Percentiles rank a stretch among this genome's conserved stretches.
These are phyloP conservation scores for Drosera spatulata DNA, from an alignment of 179 eudicot species.

Conservation along the genomic window DNA sequence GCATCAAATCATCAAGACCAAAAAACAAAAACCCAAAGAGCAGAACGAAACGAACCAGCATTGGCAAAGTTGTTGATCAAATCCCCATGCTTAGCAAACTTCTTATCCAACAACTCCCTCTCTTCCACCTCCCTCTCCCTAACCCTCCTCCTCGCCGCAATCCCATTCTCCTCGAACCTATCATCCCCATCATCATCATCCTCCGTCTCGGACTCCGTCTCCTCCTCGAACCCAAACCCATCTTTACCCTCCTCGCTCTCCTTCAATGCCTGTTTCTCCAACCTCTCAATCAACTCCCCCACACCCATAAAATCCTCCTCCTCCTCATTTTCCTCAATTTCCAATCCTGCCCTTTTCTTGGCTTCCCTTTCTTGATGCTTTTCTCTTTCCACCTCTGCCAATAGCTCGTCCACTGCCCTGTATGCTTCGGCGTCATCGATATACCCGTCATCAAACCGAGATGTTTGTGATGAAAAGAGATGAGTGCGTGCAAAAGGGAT, in stretches of 20 bases:
- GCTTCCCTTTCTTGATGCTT: slow-evolving; percentile 42
- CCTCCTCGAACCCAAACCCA: slow-evolving; percentile 16
- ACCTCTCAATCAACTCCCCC: slow-evolving; percentile 50
- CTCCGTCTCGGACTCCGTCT: slow-evolving; percentile 49
- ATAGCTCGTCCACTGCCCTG: slow-evolving; percentile 13
- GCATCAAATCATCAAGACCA: no score
- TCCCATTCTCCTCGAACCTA: no score
- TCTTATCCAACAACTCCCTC: slow-evolving; percentile 22
- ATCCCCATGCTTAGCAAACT: slow-evolving; percentile 39
- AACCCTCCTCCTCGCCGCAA: no score
- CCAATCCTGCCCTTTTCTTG: slow-evolving; percentile 39
- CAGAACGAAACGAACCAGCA: slow-evolving; percentile 25
- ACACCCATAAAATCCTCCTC: slow-evolving; percentile 74
- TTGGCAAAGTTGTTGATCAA: slow-evolving; percentile 30
- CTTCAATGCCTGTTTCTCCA: slow-evolving; percentile 39
- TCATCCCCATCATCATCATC: slow-evolving; percentile 33
- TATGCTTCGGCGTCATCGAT: slow-evolving; percentile 1
- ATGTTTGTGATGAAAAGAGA: no score
- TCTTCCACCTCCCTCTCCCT: no score
- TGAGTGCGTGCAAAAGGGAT: no score
- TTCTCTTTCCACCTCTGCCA: slow-evolving; percentile 27
- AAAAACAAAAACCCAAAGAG: no score
- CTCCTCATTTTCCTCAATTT: slow-evolving; percentile 43
- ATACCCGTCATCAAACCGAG: no score
- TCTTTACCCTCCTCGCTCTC: slow-evolving; percentile 7